A percentile compares a stretch with the other conserved stretches of the same genome.
Conservation (phyloP, 1,139 yeast genomes). For the Protomyces macrosporus region DNA sequence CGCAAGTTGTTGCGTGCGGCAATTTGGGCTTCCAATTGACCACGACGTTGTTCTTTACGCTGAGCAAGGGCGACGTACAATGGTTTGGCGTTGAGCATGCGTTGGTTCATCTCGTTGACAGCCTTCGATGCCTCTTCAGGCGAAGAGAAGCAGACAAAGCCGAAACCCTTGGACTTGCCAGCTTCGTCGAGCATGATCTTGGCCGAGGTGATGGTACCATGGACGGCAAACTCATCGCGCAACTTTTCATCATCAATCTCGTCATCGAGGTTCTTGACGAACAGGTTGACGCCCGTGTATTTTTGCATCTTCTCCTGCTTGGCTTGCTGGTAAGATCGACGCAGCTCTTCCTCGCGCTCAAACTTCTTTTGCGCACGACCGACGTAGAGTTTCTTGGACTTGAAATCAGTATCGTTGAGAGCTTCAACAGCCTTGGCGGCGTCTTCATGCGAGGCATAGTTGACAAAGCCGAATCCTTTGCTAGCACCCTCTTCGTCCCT, state of each 20-base stretch:
- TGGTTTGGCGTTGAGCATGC: slow-evolving; percentile 93
- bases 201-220: slow-evolving; percentile 93
- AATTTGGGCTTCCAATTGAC: slow-evolving; percentile 95
- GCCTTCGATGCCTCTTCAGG: slow-evolving; percentile 99
- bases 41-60: slow-evolving; percentile 96
- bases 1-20: slow-evolving; percentile 98
- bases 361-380: slow-evolving; percentile 99
- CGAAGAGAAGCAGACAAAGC: slow-evolving; percentile 94
- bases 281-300: slow-evolving; percentile 96
- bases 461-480: slow-evolving; percentile 93
- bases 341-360: slow-evolving; percentile 95
- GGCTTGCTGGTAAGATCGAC: slow-evolving; percentile 88
- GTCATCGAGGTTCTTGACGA: slow-evolving; percentile 94
- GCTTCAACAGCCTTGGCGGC: slow-evolving; percentile 91
- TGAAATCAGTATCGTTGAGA: slow-evolving; percentile 79
- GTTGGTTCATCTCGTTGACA: slow-evolving; percentile 96
- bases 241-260: slow-evolving; percentile 84
- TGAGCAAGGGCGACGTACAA: slow-evolving; percentile 98
- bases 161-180: slow-evolving; percentile 96
- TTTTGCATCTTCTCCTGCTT: slow-evolving; percentile 88
- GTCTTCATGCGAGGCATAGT: slow-evolving; percentile 78
- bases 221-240: slow-evolving; percentile 86
- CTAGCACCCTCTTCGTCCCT: slow-evolving; percentile 83
- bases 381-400: slow-evolving; percentile 82
- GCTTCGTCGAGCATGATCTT: slow-evolving; percentile 79